A percentile compares a stretch with the other conserved stretches of the same genome.
Evolutionary conservation across 2,329 filamentous ascomycete species (phyloP).

Genomic region (Pestalotiopsis sp.): DNA sequence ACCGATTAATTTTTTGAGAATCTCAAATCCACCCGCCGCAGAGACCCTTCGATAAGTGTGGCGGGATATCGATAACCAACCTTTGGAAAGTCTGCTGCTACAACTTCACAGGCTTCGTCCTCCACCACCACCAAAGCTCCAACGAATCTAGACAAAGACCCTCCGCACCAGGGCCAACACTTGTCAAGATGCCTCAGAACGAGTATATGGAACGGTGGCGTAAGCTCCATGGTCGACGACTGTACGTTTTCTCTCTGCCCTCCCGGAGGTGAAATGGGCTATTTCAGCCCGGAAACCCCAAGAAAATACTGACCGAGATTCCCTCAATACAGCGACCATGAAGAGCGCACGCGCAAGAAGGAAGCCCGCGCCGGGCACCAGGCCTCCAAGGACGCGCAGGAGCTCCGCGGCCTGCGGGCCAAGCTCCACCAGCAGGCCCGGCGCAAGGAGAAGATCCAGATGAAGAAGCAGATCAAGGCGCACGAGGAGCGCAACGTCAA

Average conservation of each 20-base stretch:
- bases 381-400: slow-evolving; percentile 87
- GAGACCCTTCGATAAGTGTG: neutral
- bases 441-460: slow-evolving; percentile 97
- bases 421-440: slow-evolving; percentile 94
- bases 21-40: neutral
- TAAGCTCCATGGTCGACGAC: slow-evolving; percentile 8
- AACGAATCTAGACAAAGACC: slow-evolving; percentile 12
- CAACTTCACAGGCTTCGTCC: neutral
- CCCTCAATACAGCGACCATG: slow-evolving; percentile 66
- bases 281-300: neutral
- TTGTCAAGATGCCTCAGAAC: slow-evolving; percentile 17
- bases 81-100: neutral
- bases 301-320: neutral
- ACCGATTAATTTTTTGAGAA: slow-evolving; percentile 9
- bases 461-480: slow-evolving; percentile 91
- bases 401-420: slow-evolving; percentile 85
- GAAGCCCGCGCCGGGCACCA: slow-evolving; percentile 88
- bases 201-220: slow-evolving; percentile 17
- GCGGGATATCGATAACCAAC: slow-evolving; percentile 13
- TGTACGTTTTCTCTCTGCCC: neutral
- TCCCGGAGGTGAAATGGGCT: neutral
- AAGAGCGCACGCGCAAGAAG: slow-evolving; percentile 87
- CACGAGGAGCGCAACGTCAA: slow-evolving; percentile 98
- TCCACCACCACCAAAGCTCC: neutral
- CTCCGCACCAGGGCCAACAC: slow-evolving; percentile 23